phyloP scores from a whole-genome alignment of 2,329 filamentous ascomycete species.

The Penicillium polonicum region DNA sequence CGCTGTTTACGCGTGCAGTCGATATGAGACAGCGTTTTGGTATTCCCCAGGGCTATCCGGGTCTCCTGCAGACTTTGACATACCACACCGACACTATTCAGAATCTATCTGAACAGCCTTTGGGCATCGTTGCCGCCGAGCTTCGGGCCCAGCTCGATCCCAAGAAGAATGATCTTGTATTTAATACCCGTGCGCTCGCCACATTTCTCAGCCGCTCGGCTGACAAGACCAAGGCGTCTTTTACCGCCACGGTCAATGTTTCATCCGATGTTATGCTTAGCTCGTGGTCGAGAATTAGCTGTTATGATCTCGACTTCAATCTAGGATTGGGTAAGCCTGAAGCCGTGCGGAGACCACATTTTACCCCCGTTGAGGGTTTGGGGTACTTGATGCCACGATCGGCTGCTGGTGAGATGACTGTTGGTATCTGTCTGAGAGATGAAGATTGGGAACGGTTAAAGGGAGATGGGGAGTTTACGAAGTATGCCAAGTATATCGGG shows the following conservation, averaged over 20 bases:
- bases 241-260: conserved; percentile 33
- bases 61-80: conserved; percentile 50
- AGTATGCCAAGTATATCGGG: conserved; percentile 40
- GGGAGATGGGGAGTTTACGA: conserved; percentile 45
- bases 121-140: conserved; percentile 39
- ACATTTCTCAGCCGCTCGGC: conserved; percentile 37
- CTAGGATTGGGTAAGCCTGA: conserved; percentile 50
- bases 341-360: conserved; percentile 50
- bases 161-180: conserved; percentile 21
- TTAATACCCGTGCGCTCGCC: conserved; percentile 43
- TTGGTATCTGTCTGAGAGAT: conserved; percentile 48
- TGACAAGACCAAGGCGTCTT: conserved; percentile 37
- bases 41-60: conserved; percentile 48
- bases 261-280: conserved; percentile 52
- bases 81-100: conserved; percentile 38
- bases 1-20: conserved; percentile 50
- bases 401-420: conserved; percentile 45
- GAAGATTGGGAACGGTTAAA: conserved; percentile 50
- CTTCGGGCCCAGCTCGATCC: conserved; percentile 44
- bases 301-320: conserved; percentile 47
- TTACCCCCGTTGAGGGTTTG: conserved; percentile 49
- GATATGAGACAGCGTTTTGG: conserved; percentile 47
- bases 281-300: conserved; percentile 54
- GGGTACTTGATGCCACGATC: conserved; percentile 52
- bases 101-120: conserved; percentile 28